Conservation (phyloP, 208 protist species). For the Trypanosoma scelopori region DNA sequence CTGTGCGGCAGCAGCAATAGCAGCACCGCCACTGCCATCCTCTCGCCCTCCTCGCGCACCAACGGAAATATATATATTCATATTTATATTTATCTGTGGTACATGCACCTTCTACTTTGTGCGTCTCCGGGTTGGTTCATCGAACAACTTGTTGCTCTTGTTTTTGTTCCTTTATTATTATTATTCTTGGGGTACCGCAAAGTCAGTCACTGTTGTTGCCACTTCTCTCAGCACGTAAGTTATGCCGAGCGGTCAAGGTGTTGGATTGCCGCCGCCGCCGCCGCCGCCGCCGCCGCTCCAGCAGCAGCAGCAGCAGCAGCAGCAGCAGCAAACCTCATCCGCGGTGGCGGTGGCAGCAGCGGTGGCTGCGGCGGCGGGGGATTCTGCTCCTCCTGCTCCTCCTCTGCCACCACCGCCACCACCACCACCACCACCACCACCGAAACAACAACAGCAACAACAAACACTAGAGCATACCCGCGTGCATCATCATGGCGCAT, state of each 20-base stretch:
- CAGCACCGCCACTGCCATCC: too few relatives aligned
- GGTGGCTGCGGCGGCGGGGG: neutral
- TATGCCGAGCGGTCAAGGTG: slow-evolving; percentile 8
- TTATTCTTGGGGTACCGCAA: neutral
- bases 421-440: slow-evolving; percentile 4
- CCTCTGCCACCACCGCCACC: neutral
- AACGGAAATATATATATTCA: too few relatives aligned
- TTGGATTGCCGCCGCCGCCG: neutral
- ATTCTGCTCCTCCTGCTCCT: neutral
- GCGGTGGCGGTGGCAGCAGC: neutral
- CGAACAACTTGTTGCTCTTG: too few relatives aligned
- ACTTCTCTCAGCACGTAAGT: neutral
- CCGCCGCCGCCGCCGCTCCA: neutral
- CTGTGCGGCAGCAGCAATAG: too few relatives aligned
- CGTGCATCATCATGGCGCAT: neutral
- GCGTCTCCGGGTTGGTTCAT: too few relatives aligned
- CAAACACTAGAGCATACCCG: slow-evolving; percentile 5
- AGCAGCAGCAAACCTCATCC: neutral
- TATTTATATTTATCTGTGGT: too few relatives aligned
- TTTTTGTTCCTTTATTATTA: neutral
- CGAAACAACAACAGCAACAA: slow-evolving; percentile 4
- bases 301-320: neutral
- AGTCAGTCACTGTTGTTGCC: too few relatives aligned
- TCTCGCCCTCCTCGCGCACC: too few relatives aligned
- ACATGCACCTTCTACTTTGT: too few relatives aligned